Conservation (phyloP, 495 filamentous ascomycete species). For the Daldinia bambusicola region DNA sequence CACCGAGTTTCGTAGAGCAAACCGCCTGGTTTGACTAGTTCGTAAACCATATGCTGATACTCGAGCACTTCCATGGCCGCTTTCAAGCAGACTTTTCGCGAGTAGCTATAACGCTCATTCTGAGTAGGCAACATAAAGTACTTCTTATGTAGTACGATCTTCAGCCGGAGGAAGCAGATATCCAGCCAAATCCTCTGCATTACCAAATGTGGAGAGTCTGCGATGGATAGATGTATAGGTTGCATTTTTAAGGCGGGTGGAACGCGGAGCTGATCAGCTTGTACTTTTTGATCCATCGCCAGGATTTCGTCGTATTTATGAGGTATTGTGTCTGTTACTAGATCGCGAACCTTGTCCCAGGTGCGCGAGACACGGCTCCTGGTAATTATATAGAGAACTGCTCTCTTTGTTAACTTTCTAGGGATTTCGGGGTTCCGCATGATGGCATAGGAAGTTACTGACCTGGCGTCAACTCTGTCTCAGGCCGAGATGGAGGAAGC, state of each 20-base stretch:
- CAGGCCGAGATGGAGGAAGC: slow-evolving; percentile 51
- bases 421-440: not conserved
- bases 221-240: slow-evolving; percentile 49
- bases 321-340: slow-evolving; percentile 38
- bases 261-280: slow-evolving; percentile 44
- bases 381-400: slow-evolving; percentile 52
- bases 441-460: not conserved
- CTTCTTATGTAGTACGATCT: slow-evolving; percentile 49
- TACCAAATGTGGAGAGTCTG: slow-evolving; percentile 49
- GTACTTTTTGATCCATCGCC: slow-evolving; percentile 50
- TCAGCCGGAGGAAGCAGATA: slow-evolving; percentile 43
- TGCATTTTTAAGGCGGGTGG: slow-evolving; percentile 48
- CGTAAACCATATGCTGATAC: slow-evolving; percentile 50
- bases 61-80: slow-evolving; percentile 50
- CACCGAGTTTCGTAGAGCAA: slow-evolving; percentile 49
- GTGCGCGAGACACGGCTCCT: slow-evolving; percentile 53
- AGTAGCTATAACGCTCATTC: slow-evolving; percentile 45
- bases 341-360: slow-evolving; percentile 59
- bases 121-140: slow-evolving; percentile 43
- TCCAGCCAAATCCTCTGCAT: slow-evolving; percentile 50
- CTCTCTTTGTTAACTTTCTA: not conserved
- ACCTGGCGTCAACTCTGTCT: slow-evolving; percentile 49
- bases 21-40: slow-evolving; percentile 48
- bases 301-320: slow-evolving; percentile 53
- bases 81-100: slow-evolving; percentile 44